Base-by-base conservation (phyloP, 2,329 filamentous ascomycete species). In the Penicillium sp. region DNA sequence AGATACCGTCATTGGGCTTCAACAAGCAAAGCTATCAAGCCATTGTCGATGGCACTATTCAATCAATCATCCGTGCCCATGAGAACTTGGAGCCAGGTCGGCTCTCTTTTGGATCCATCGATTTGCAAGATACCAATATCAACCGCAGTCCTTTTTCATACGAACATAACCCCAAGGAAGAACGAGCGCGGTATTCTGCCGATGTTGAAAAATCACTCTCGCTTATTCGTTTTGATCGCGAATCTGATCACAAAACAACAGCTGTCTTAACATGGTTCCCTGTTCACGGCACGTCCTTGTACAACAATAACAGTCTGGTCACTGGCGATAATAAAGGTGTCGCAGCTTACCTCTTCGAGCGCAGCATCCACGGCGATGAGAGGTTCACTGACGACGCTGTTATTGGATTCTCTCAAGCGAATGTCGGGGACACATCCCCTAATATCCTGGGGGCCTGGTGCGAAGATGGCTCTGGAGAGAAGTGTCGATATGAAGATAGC, bases 291-390 rank as follows among this genome's bases (percentile, higher is more conserved):
- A 97, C 93, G 0, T 96, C 91, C 0, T 84, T 97, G 73, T 84
- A 92, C 25, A 88, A 89, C 52, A 97, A 97, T 75, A 96, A 96
- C 74, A 97, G 91, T 0, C 80, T 96, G 14, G 84, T 94, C 48
- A 87, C 91, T 3, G 93, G 90, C n/a, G 93, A 97, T 73, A 97
- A 97, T 78, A 97, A 97, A 76, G 93, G 93, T 12, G 90, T 96
- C 7, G 92, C 93, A 2, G 89, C 92, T 0, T 88, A 88, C 69
- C 78, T 96, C 12, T 87, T 97, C 50, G 93, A 97, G 70, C 83
- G 88, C 61, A 86, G 83, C 49, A 80, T 88, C 46, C 70, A 76
- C 2, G 74, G 72, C n/a, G 79, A 84, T 17, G 68, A 77, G 1
- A 79, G 77, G 17, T 85, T 86, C 33, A 81, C 83, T 0, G 77